phyloP scores from a whole-genome alignment of 2,329 filamentous ascomycete genomes.

The Rachicladosporium sp. region DNA sequence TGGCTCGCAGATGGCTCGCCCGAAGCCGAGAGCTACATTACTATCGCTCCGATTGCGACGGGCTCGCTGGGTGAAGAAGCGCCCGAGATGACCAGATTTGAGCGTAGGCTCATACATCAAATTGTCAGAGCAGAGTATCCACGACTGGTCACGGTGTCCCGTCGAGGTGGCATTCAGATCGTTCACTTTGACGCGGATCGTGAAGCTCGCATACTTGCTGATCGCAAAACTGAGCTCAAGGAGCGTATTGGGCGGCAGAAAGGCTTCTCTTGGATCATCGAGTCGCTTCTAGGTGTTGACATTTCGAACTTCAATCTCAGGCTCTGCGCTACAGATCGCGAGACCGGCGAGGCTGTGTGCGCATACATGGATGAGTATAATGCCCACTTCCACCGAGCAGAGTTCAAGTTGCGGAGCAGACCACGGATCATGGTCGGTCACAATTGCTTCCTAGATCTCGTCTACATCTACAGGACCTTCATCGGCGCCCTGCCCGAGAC shows the following conservation, averaged over 20 bases:
- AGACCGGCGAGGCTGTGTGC: conserved; percentile 24
- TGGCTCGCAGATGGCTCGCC: conserved; percentile 30
- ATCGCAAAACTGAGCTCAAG: conserved; percentile 26
- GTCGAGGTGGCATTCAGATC: conserved; percentile 32
- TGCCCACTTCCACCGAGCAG: conserved; percentile 27
- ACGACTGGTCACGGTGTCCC: conserved; percentile 30
- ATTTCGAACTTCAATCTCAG: conserved; percentile 25
- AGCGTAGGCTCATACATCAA: conserved; percentile 54
- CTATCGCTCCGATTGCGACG: conserved; percentile 14
- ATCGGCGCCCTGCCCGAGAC: conserved; percentile 44
- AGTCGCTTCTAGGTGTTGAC: conserved; percentile 30
- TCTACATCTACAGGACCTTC: conserved; percentile 53
- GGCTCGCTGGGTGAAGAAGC: conserved; percentile 11
- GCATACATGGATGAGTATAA: conserved; percentile 25
- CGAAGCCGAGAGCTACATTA: conserved; percentile 19
- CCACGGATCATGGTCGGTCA: conserved; percentile 48
- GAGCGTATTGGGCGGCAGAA: conserved; percentile 32
- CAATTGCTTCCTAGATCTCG: conserved; percentile 52
- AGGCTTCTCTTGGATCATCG: conserved; percentile 39
- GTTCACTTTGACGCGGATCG: conserved; percentile 29
- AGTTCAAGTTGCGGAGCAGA: conserved; percentile 31
- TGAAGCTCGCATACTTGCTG: conserved; percentile 30
- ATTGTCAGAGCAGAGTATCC: conserved; percentile 51
- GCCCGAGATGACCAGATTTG: conserved; percentile 41
- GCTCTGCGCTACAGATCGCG: conserved; percentile 24